These are phyloP conservation scores for Monosporascus sp. DNA, from an alignment of 2,329 filamentous ascomycete species.

Conservation along the genomic window DNA sequence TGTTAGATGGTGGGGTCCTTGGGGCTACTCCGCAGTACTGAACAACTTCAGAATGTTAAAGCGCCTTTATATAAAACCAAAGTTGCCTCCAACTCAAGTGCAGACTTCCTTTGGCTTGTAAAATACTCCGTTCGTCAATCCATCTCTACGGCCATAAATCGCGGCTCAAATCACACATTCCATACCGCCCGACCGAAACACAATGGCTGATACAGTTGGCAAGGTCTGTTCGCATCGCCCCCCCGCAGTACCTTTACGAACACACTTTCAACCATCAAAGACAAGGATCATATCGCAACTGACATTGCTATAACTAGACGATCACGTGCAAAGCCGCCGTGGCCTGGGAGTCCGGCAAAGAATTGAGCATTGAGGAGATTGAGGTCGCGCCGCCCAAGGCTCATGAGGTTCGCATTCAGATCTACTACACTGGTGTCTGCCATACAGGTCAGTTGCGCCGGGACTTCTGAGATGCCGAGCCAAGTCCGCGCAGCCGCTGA, in stretches of 20 bases:
- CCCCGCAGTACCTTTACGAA: constrained; percentile 1
- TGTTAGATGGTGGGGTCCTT: neutral
- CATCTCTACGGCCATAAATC: neutral
- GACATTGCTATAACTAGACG: constrained; percentile 48
- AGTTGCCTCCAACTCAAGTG: neutral
- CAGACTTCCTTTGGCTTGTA: neutral
- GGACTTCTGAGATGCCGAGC: constrained; percentile 24
- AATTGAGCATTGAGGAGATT: constrained; percentile 82
- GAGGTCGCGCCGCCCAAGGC: constrained; percentile 86
- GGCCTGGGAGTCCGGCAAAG: constrained; percentile 93
- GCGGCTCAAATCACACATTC: constrained; percentile 1
- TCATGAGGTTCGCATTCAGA: constrained; percentile 93
- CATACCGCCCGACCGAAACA: constrained; percentile 8
- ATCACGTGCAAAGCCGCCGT: constrained; percentile 97
- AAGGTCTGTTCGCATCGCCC: constrained; percentile 35
- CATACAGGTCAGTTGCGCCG: constrained; percentile 65
- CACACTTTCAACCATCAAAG: neutral
- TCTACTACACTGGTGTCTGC: constrained; percentile 97
- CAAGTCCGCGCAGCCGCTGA: constrained; percentile 23
- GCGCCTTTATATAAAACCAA: neutral
- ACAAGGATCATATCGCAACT: neutral
- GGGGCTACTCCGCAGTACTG: neutral
- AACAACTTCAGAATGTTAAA: neutral
- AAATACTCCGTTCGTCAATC: neutral
- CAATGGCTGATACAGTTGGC: constrained; percentile 47